Evolutionary conservation across 139 green algal genomes (phyloP).

Genomic region (Axilococcus clingmanii): DNA sequence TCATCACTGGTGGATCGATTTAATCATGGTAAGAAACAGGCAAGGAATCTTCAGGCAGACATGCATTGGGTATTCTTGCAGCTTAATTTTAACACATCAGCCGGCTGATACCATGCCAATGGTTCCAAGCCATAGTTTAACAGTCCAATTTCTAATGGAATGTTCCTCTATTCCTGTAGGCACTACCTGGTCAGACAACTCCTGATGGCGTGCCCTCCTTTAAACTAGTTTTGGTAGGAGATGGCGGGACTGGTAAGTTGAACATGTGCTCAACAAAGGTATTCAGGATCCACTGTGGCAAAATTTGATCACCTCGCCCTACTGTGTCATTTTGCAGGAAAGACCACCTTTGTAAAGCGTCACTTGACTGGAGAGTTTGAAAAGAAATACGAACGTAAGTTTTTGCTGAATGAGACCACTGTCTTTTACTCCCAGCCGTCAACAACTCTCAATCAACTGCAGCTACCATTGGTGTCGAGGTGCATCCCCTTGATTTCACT

Average conservation of each 20-base stretch:
- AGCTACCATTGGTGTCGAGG: constrained; percentile 98
- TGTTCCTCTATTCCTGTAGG: constrained; percentile 24
- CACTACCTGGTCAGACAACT: constrained; percentile 58
- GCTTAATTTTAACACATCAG: no score
- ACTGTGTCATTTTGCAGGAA: constrained; percentile 42
- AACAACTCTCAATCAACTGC: constrained; percentile 5
- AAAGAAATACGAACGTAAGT: constrained; percentile 98
- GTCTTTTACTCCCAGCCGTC: not conserved
- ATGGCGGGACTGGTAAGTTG: constrained; percentile 84
- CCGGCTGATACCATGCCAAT: no score
- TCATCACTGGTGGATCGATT: no score
- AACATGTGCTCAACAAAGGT: not conserved
- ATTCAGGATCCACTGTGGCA: not conserved
- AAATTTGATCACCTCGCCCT: not conserved
- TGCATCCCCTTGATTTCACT: constrained; percentile 97
- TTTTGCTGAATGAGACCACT: not conserved
- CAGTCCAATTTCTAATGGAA: no score
- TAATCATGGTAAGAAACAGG: no score
- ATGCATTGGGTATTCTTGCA: no score
- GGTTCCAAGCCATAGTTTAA: no score
- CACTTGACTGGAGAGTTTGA: constrained; percentile 99
- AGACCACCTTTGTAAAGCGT: constrained; percentile 97
- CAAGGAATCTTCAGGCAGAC: no score
- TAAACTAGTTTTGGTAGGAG: constrained; percentile 96
- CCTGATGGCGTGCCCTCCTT: constrained; percentile 80